Evolutionary conservation across 2,329 filamentous ascomycete species (phyloP).

Genomic region (Penicillium griseofulvum): DNA sequence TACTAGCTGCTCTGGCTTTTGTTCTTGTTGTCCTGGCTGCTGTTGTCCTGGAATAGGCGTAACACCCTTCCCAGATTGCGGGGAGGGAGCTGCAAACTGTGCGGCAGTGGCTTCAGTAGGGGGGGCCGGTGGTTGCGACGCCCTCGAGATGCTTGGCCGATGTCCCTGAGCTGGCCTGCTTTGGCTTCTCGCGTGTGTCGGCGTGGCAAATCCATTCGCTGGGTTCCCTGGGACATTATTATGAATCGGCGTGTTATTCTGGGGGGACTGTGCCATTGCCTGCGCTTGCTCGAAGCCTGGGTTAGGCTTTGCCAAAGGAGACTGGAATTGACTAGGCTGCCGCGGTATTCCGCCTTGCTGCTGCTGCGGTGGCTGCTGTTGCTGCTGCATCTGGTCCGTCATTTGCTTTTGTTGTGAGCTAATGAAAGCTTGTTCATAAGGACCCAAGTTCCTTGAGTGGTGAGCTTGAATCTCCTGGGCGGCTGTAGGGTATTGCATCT

Average conservation of each 20-base stretch:
- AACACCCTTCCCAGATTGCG: conserved; percentile 28
- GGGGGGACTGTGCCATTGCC: conserved; percentile 33
- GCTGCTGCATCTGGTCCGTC: conserved; percentile 12
- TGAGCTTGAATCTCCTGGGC: conserved; percentile 66
- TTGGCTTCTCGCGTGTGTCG: conserved; percentile 35
- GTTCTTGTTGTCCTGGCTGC: conserved; percentile 30
- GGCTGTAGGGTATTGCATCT: conserved; percentile 64
- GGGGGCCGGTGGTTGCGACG: conserved; percentile 33
- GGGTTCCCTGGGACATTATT: conserved; percentile 32
- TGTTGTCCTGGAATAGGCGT: conserved; percentile 25
- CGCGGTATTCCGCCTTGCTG: conserved; percentile 41
- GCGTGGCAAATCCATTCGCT: conserved; percentile 42
- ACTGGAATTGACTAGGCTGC: conserved; percentile 42
- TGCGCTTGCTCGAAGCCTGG: conserved; percentile 45
- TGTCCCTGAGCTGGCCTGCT: conserved; percentile 33
- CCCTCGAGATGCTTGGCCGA: conserved; percentile 33
- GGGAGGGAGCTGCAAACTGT: conserved; percentile 30
- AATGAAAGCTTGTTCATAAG: conserved; percentile 64
- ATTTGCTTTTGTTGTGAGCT: conserved; percentile 46
- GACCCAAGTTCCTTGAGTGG: conserved; percentile 71
- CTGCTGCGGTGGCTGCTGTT: conserved; percentile 35
- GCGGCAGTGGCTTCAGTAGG: conserved; percentile 29
- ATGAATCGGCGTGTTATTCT: conserved; percentile 29
- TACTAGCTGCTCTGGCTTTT: conserved; percentile 32
- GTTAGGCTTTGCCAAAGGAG: conserved; percentile 49